These are phyloP conservation scores for Jamesozyma lodderae DNA, from an alignment of 805 yeast genomes.

Conservation along the genomic window DNA sequence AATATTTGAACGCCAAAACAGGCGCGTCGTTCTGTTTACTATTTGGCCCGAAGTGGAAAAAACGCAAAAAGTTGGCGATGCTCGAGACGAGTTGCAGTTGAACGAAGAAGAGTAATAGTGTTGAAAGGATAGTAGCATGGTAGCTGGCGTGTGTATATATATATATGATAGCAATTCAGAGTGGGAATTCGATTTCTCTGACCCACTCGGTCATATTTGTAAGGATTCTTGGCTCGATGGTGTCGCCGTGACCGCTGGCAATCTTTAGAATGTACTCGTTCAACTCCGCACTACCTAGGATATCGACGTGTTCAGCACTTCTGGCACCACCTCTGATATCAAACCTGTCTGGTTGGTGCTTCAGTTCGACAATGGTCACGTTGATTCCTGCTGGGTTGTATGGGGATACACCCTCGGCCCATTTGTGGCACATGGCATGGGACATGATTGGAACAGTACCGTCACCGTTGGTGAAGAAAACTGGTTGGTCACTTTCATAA, in stretches of 20 bases:
- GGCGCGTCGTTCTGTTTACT: constrained; percentile 5
- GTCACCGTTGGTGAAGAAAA: constrained; percentile 84
- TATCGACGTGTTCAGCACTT: constrained; percentile 97
- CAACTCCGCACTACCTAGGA: constrained; percentile 83
- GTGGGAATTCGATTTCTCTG: constrained; percentile 40
- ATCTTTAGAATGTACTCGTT: constrained; percentile 78
- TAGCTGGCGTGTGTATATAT: too few species aligned
- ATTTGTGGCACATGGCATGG: constrained; percentile 84
- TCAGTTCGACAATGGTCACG: constrained; percentile 81
- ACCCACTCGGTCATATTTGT: constrained; percentile 61
- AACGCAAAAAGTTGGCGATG: not conserved
- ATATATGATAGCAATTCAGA: constrained; percentile 15
- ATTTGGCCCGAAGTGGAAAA: constrained; percentile 7
- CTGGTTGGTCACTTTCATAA: constrained; percentile 52
- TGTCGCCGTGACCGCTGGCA: constrained; percentile 71
- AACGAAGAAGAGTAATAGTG: not conserved
- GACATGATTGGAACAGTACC: constrained; percentile 87
- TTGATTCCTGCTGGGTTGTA: constrained; percentile 70
- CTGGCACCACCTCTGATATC: constrained; percentile 96
- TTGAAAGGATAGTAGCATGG: too few species aligned
- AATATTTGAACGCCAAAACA: not conserved
- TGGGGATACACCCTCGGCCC: constrained; percentile 58
- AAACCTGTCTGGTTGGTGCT: constrained; percentile 86
- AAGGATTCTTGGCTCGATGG: constrained; percentile 48
- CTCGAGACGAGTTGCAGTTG: constrained; percentile 1